A percentile compares a stretch with the other conserved stretches of the same genome.
Conservation (phyloP, 2,329 filamentous ascomycete genomes). For the Peltaster fructicola region DNA sequence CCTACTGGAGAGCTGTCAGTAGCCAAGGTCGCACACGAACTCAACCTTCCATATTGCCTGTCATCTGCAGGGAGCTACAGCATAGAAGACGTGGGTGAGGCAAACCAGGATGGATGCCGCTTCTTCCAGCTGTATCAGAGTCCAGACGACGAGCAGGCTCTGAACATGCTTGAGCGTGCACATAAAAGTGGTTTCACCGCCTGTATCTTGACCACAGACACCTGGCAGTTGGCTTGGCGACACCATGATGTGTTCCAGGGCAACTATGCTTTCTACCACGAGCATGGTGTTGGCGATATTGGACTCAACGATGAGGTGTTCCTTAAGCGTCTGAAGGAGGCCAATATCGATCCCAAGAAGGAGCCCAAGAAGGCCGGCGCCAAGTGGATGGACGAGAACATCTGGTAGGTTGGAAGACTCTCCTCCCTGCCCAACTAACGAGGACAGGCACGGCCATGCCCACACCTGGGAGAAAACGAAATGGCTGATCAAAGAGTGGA, state of each 20-base stretch:
- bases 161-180: slow-evolving; percentile 39
- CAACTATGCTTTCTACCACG: slow-evolving; percentile 47
- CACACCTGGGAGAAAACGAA: slow-evolving; percentile 49
- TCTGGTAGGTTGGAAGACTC: too few species aligned
- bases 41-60: slow-evolving; percentile 42
- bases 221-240: slow-evolving; percentile 45
- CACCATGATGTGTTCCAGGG: slow-evolving; percentile 38
- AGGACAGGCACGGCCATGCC: slow-evolving; percentile 44
- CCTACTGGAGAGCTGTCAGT: slow-evolving; percentile 40
- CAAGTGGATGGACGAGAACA: slow-evolving; percentile 49
- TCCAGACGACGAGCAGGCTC: slow-evolving; percentile 41
- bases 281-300: slow-evolving; percentile 38
- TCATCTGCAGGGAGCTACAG: slow-evolving; percentile 37
- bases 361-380: slow-evolving; percentile 37
- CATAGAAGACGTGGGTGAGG: slow-evolving; percentile 40
- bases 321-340: slow-evolving; percentile 32
- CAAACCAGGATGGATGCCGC: slow-evolving; percentile 34
- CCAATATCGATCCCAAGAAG: slow-evolving; percentile 34
- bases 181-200: slow-evolving; percentile 37
- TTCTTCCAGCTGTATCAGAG: slow-evolving; percentile 50
- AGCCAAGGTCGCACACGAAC: slow-evolving; percentile 40
- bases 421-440: too few species aligned
- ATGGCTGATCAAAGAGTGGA: slow-evolving; percentile 45
- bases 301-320: slow-evolving; percentile 44
- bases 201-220: slow-evolving; percentile 44